Base-by-base conservation (phyloP, 768 basidiomycete species). In the Amanita exitialis region DNA sequence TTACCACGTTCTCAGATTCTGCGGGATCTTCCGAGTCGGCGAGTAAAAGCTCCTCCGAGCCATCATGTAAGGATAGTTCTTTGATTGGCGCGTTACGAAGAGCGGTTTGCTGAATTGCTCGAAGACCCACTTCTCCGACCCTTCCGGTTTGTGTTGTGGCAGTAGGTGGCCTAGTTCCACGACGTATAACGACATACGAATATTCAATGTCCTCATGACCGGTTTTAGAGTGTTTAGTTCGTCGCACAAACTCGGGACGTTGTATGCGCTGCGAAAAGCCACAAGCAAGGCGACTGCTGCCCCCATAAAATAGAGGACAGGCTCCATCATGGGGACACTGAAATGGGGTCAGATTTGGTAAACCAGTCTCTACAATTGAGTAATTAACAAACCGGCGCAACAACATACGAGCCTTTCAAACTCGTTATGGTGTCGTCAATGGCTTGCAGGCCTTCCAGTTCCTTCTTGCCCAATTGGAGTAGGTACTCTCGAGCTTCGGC, bases 251-350 rank as follows among this genome's bases (percentile, higher is more conserved):
- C 8, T 74, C 68, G 8, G 95, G 93, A 20, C 90, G 78, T 61
- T 94, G 90, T 37, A 95, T 67, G 44, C 92, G 81, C 62, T 97
- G 95, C 6, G 80, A 78, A 67, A 94, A 96, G 15, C 86, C 82
- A 61, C 95, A 98, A 39, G 78, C 69, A 1, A 85, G 66, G 46
- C 72, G 68, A 23, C 60, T 67, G 6, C 74, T 62, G 32, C 79
- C 78, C n/a, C 75, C 69, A 54, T 73, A 69, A 59, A 78, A 73
- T 23, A 97, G 67, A 1, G 95, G 94, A 64, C 95, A 97, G 38
- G 72, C 70, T 20, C 75, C 74, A 61, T 98, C 94, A 59, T 98
- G 95, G 10, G 95, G 90, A 61, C 95, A 98, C 85, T 94, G 60
- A 9, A 13, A 8, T 35, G 23, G 21, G 27, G 13, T 49, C 7